Conservation (phyloP, 73 alveolate species). For the Blepharisma japonicum region DNA sequence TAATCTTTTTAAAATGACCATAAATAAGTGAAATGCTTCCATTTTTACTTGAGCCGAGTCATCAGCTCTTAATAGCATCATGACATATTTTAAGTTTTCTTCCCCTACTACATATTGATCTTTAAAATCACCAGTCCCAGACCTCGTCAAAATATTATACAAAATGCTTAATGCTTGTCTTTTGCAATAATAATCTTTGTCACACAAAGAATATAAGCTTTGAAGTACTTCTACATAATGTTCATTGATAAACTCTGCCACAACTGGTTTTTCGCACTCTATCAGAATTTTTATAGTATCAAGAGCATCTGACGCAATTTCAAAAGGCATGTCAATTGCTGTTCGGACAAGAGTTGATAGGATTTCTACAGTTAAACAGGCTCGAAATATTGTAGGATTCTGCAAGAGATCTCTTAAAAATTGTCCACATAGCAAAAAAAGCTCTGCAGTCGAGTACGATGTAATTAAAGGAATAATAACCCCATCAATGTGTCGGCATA, state of each 20-base stretch:
- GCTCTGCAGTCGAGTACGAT: not conserved
- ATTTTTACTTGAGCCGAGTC: not conserved
- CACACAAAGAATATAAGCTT: slow-evolving; percentile 8
- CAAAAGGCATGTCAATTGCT: not conserved
- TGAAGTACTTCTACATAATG: not conserved
- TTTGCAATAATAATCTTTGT: not conserved
- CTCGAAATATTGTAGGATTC: not conserved
- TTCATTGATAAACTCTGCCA: not conserved
- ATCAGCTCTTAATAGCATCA: not conserved
- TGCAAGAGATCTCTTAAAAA: slow-evolving; percentile 7
- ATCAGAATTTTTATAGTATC: not conserved
- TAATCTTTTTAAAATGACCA: not conserved
- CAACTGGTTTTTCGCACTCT: not conserved
- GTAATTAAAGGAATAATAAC: not conserved
- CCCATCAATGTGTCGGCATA: not conserved
- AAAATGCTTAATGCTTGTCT: not conserved
- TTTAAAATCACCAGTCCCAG: not conserved
- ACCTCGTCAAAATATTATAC: not conserved
- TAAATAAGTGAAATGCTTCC: slow-evolving; percentile 1
- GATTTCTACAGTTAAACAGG: not conserved
- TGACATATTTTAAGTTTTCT: slow-evolving; percentile 17
- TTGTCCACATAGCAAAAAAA: slow-evolving; percentile 5
- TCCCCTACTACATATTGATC: not conserved
- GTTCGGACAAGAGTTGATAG: not conserved
- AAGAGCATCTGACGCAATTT: not conserved